Base-by-base conservation (phyloP, 352 stramenopile species). In the Globisporangium recalcitrans region DNA sequence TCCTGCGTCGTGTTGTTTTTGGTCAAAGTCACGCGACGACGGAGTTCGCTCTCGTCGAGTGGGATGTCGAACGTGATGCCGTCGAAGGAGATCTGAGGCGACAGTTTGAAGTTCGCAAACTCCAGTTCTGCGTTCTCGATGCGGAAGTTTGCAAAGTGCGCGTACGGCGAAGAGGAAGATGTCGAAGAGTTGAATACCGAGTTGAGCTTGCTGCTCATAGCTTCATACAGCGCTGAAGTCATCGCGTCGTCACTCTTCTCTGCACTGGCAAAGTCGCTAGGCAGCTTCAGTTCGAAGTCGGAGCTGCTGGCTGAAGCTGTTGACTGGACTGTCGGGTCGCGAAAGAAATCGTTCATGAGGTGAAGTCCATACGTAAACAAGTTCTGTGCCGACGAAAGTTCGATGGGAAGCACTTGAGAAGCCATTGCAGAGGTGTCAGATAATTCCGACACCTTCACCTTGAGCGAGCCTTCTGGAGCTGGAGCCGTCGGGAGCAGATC, bases 41-140 rank as follows among this genome's bases (percentile, higher is more conserved):
- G 70, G n/a, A 87, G 65, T 9, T 78, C 80, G 10, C 60, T 66
- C 11, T 59, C 38, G 7, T n/a, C 34, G 48, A 82, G 67, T 2
- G 75, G 69, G 16, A 86, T 67, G 32, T 86, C 75, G 36, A 84
- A 40, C 24, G 77, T 86, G 22, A 80, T 52, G 19, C 64, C 73
- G 19, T 84, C 65, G 14, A 86, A 82, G 14, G 62, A 16, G 9
- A 86, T 47, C 1, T 67, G 55, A 3, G 65, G 68, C 14, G 58
- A 69, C 72, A 48, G 61, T 63, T 26, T 62, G 70, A 21, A 67
- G 6, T 64, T 46, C 13, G 72, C 70, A 60, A 84, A 73, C 47
- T 80, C 61, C 10, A 84, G 13, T 0, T 57, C 59, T 29, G 67
- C 67, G 19, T 84, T 68, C 0, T 63, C 56, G 26, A 74, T 36